Evolutionary conservation across 768 basidiomycete genomes (phyloP), one percentile per base, ranked within the genome.

Genomic region (Calocera viscosa): DNA sequence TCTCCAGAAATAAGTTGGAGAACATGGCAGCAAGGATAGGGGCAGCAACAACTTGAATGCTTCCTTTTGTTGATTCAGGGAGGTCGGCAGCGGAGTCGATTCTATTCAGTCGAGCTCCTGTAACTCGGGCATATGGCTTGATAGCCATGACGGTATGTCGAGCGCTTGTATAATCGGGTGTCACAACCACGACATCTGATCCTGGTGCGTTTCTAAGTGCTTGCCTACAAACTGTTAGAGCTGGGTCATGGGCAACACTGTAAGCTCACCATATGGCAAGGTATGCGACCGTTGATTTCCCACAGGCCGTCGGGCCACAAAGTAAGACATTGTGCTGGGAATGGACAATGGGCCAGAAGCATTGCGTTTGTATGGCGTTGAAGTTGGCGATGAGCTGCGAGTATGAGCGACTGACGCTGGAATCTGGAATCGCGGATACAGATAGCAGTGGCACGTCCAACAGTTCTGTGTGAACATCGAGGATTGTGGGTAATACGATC

Each of bases 291-390:
- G 83, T 79, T 1, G 90, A 86, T 74, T 95, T 96, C 0, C 94
- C 94, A 67, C 85, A 84, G 16, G 88, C 85, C 2, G 85, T 82
- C 1, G 95, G 94, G 0, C 87, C 89, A 71, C 87, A 89, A 12
- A 96, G 70, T 33, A 97, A 76, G 1, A 85, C 75, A 73, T 94
- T 90, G 35, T 78, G 74, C 41, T 80, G 78, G 1, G 90, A 88
- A 72, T 86, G 84, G 64, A 86, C 77, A 17, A 90, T 71, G 41
- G 85, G 84, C 91, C 95, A 98, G 74, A 90, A 90, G 7, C 83
- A 79, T 69, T 98, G 95, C 0, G 89, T 91, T 73, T 99, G 96
- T 1, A 96, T 85, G 1, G 86, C 84, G 72, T 93, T 96, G 74
- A 98, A 81, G 33, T 82, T 80, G 26, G 77, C 78, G 30, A 88